These are phyloP conservation scores for Colletotrichum spinosum DNA, from an alignment of 2,329 filamentous ascomycete species.

Conservation along the genomic window DNA sequence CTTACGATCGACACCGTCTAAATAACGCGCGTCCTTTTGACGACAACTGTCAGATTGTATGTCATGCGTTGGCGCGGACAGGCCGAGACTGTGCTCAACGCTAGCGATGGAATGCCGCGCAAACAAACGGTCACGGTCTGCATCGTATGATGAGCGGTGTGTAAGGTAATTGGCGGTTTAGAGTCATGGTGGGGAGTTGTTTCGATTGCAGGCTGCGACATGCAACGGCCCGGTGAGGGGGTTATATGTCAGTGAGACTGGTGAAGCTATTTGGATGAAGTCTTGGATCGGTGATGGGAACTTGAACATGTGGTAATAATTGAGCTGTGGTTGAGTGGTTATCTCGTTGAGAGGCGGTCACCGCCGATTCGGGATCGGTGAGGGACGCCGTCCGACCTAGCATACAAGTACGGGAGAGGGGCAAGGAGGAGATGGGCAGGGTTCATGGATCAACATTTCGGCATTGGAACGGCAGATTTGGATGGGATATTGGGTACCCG, in stretches of 20 bases:
- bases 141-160: constrained; percentile 3
- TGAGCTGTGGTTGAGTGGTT: background rate
- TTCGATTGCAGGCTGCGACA: background rate
- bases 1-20: no score
- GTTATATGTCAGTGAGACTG: background rate
- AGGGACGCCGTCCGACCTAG: background rate
- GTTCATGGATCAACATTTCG: constrained; percentile 10
- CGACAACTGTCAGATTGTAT: background rate
- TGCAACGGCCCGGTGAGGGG: constrained; percentile 14
- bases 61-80: background rate
- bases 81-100: no score
- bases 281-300: constrained; percentile 2
- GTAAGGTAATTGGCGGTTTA: background rate
- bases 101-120: no score
- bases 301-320: background rate
- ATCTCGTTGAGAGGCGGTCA: constrained; percentile 10
- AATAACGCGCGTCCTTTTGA: no score
- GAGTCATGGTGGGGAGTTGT: no score
- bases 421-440: constrained; percentile 4
- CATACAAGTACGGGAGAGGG: background rate
- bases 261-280: background rate
- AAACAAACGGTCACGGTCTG: no score
- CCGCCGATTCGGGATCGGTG: constrained; percentile 22
- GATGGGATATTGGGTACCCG: constrained; percentile 12
- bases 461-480: constrained; percentile 19